Conservation (phyloP, 495 filamentous ascomycete genomes). For the Cladorrhinum samala region DNA sequence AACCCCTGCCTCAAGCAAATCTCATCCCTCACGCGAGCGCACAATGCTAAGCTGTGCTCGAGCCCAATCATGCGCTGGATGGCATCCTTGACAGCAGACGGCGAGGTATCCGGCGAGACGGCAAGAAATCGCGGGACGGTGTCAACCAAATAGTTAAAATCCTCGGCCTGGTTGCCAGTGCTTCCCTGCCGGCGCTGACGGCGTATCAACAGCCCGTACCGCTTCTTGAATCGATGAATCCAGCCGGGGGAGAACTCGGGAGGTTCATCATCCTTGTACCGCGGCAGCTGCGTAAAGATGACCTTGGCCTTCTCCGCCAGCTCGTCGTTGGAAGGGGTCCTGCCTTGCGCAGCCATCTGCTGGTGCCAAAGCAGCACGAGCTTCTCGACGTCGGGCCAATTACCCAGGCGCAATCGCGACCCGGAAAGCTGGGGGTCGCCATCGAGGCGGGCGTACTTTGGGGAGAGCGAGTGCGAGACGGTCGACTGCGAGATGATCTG, state of each 20-base stretch:
- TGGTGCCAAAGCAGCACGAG: slow-evolving; percentile 48
- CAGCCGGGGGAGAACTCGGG: slow-evolving; percentile 50
- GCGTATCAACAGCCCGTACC: slow-evolving; percentile 44
- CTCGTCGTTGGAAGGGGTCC: slow-evolving; percentile 46
- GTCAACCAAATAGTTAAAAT: slow-evolving; percentile 45
- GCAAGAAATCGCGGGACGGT: slow-evolving; percentile 43
- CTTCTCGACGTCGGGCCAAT: slow-evolving; percentile 52
- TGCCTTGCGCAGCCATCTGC: slow-evolving; percentile 36
- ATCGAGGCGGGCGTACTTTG: slow-evolving; percentile 49
- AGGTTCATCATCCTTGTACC: slow-evolving; percentile 43
- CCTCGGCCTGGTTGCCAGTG: slow-evolving; percentile 24
- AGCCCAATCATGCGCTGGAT: slow-evolving; percentile 42
- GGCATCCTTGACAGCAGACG: slow-evolving; percentile 41
- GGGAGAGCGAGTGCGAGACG: slow-evolving; percentile 46
- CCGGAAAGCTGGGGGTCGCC: slow-evolving; percentile 45
- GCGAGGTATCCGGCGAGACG: slow-evolving; percentile 40
- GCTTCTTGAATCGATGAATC: slow-evolving; percentile 51
- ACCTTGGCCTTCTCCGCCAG: slow-evolving; percentile 46
- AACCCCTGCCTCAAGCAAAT: slow-evolving; percentile 12
- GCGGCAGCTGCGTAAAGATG: slow-evolving; percentile 43
- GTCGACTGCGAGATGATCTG: slow-evolving; percentile 49
- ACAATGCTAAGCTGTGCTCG: slow-evolving; percentile 39
- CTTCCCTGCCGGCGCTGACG: slow-evolving; percentile 40
- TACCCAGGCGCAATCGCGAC: slow-evolving; percentile 46
- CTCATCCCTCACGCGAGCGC: slow-evolving; percentile 46